Conservation (phyloP, 345 rosid species). For the Eucalyptus pauciflora region DNA sequence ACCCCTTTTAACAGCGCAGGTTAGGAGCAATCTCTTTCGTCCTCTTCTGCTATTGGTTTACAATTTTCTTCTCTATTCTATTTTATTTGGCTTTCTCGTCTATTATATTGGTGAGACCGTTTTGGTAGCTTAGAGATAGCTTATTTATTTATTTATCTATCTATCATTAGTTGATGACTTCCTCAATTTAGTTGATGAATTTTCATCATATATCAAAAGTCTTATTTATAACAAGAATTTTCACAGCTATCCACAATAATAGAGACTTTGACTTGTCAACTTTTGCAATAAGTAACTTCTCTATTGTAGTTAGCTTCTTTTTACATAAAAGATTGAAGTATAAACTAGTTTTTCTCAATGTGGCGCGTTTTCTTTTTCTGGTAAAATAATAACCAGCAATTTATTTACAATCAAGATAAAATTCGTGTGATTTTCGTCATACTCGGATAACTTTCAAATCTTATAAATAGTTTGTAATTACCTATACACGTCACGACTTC, state of each 20-base stretch:
- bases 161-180: not conserved
- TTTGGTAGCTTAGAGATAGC: constrained; percentile 8
- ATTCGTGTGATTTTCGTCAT: not conserved
- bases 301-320: not conserved
- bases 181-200: not conserved
- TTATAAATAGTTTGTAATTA: not conserved
- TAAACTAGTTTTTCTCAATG: not conserved
- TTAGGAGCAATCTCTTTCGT: not conserved
- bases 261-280: not conserved
- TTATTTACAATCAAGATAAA: not conserved
- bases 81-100: not conserved
- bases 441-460: not conserved
- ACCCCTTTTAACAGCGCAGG: not conserved
- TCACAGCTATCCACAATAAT: not conserved
- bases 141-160: not conserved
- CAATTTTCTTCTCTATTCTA: constrained; percentile 11
- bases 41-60: not conserved
- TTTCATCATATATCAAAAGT: not conserved
- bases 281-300: not conserved
- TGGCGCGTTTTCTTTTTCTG: not conserved
- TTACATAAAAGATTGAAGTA: not conserved
- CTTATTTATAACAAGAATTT: not conserved
- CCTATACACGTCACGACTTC: not conserved
- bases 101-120: not conserved
- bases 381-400: not conserved